Base-by-base conservation (phyloP, 2,329 filamentous ascomycete genomes). In the Aspergillus sp. region DNA sequence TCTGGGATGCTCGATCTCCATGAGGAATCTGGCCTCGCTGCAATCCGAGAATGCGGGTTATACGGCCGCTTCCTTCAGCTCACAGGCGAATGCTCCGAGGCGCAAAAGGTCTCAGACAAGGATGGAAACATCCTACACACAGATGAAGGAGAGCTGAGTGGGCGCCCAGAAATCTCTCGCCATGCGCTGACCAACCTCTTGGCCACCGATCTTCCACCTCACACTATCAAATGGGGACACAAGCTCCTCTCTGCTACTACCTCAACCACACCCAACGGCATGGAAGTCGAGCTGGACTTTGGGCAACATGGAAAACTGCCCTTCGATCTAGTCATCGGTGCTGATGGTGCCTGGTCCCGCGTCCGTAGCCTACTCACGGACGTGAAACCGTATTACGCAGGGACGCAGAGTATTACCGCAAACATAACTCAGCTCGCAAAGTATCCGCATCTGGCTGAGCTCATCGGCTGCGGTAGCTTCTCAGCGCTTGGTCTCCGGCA, bases 291-390 rank as follows among this genome's bases (percentile, higher is more conserved):
- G 1, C 67, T 68, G 45, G 66, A 73, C 54, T 59, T 73, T 8
- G 64, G 56, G 2, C 49, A 38, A 15, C 34, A 48, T 11, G 57
- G 57, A 0, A 59, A 49, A n/a, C 17, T 25, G 7, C 4, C 45
- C 2, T 68, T 69, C 46, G 66, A 72, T 53, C 58, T 73, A 8
- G 62, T 72, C 1, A 57, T 74, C 19, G 72, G 72, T 0, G 71
- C 72, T 1, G 72, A 75, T 46, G 72, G 72, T 0, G 69, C 71
- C 22, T 75, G 72, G 72, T 69, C 66, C 3, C 56, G 61, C 7
- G 65, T 72, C 25, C 69, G 72, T 19, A 55, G 45, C 0, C 9
- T 66, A 8, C 54, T 74, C 8, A 69, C 71, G 9, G 56, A 65
- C 9, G 50, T 54, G 31, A 59, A 64, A 30, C 72, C 72, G 4